Evolutionary conservation across 768 basidiomycete genomes (phyloP), one percentile per base, ranked within the genome.

Genomic region (Exidia glandulosa): DNA sequence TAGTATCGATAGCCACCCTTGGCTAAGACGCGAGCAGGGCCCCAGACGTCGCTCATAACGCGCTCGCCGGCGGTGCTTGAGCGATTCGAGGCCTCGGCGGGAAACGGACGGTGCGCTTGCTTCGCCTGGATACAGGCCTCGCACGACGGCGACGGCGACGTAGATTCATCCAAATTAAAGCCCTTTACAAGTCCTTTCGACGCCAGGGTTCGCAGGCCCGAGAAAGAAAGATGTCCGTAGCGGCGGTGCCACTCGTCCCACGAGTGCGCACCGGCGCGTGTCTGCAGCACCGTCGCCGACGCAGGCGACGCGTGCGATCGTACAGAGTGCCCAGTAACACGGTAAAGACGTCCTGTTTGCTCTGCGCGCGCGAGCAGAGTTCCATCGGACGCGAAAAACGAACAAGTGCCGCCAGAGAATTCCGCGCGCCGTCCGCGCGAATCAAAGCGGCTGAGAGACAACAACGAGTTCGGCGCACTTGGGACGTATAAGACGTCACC

Each of bases 41-140:
- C 71, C 69, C 66, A 69, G 4, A 71, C 34, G 55, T 71, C 68
- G 29, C 41, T 61, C 63, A 33, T 73, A 62, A 71, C 57, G 41
- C 23, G 37, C 41, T 59, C 58, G 58, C 58, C 58, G 23, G 47
- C 25, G 23, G 16, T 27, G 19, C n/a, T 30, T 25, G 58, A 50
- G 25, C 50, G 34, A 34, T 45, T 16, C 3, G 64, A 37, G n/a
- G 52, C 34, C 27, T 63, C 60, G 31, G 63, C 63, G n/a, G 63
- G 63, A 25, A 66, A 62, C 12, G 61, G 25, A 12, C n/a, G 29
- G 37, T 27, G 32, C 29, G 30, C 34, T 27, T 54, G 36, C 56
- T 63, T 63, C 10, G 47, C 63, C n/a, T 48, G 47, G 19, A 63
- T 58, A 47, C 57, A 63, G 23, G 61, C 61, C 2, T 12, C 50